These are phyloP conservation scores for Cercospora nicotianae DNA, from an alignment of 2,329 filamentous ascomycete species.

Conservation along the genomic window DNA sequence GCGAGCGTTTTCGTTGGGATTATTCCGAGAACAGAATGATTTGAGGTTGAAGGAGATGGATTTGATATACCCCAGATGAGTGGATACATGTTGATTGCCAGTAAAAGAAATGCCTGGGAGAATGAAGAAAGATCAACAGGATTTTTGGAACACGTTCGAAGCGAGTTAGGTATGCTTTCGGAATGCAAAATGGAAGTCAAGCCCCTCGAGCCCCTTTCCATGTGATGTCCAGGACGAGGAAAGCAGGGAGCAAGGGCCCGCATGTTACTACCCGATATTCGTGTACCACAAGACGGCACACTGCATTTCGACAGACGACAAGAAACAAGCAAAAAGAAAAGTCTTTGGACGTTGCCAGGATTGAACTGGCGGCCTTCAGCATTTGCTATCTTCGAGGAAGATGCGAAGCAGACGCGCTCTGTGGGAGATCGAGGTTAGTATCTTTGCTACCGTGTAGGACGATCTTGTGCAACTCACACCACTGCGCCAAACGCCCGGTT, in stretches of 20 bases:
- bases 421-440: not conserved
- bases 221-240: not conserved
- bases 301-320: not conserved
- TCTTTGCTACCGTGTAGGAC: not conserved
- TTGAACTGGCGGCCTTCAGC: slow-evolving; percentile 14
- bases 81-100: not conserved
- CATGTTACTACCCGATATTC: not conserved
- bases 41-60: not conserved
- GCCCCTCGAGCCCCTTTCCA: not conserved
- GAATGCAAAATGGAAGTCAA: not conserved
- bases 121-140: not conserved
- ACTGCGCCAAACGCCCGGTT: slow-evolving; percentile 10
- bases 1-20: not conserved
- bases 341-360: slow-evolving; percentile 3
- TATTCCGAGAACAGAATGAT: not conserved
- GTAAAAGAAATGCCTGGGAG: not conserved
- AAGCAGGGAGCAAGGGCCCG: not conserved
- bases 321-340: not conserved
- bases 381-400: not conserved
- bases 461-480: not conserved
- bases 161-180: not conserved
- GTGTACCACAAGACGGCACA: not conserved
- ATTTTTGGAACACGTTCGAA: not conserved
- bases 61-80: not conserved
- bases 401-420: slow-evolving; percentile 15